Percentiles rank a stretch among this genome's conserved stretches.
phyloP scores from a whole-genome alignment of 1,284 basidiomycete species.

The Macrocystidia cucumis region DNA sequence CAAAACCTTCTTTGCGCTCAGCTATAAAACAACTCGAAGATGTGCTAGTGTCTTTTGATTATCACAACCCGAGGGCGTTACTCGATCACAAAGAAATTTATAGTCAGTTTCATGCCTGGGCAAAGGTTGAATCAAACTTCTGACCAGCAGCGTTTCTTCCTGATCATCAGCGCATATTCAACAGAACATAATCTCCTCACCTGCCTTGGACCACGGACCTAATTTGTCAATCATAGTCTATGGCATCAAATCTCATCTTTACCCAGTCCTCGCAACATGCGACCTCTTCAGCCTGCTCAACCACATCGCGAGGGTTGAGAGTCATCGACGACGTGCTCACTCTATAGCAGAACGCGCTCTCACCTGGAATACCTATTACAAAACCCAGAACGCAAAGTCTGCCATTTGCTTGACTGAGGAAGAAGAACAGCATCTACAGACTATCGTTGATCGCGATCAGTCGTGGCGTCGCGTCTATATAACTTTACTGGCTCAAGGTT shows the following conservation, averaged over 20 bases:
- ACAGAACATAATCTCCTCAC: conserved; percentile 12
- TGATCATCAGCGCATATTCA: conserved; percentile 12
- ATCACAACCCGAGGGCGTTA: no score
- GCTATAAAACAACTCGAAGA: no score
- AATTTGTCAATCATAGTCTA: conserved; percentile 28
- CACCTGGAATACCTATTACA: conserved; percentile 25
- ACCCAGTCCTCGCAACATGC: conserved; percentile 22
- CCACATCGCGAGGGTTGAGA: conserved; percentile 31
- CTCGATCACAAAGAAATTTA: background rate
- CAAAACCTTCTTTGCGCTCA: no score
- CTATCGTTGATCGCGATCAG: conserved; percentile 9
- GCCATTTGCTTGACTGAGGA: conserved; percentile 10
- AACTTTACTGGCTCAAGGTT: conserved; percentile 20
- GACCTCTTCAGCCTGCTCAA: conserved; percentile 33
- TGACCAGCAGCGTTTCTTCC: background rate
- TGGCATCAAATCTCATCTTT: conserved; percentile 28
- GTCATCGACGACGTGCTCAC: conserved; percentile 24
- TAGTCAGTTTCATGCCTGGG: background rate
- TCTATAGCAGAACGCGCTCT: conserved; percentile 22
- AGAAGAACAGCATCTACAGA: conserved; percentile 13
- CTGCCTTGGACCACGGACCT: conserved; percentile 16
- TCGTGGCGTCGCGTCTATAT: conserved; percentile 25
- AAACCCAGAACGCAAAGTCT: conserved; percentile 9
- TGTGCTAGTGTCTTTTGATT: no score
- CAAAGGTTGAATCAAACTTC: background rate